Evolutionary conservation across 2,329 filamentous ascomycete genomes (phyloP), one percentile per base, ranked within the genome.

Genomic region (Cercospora beticola): DNA sequence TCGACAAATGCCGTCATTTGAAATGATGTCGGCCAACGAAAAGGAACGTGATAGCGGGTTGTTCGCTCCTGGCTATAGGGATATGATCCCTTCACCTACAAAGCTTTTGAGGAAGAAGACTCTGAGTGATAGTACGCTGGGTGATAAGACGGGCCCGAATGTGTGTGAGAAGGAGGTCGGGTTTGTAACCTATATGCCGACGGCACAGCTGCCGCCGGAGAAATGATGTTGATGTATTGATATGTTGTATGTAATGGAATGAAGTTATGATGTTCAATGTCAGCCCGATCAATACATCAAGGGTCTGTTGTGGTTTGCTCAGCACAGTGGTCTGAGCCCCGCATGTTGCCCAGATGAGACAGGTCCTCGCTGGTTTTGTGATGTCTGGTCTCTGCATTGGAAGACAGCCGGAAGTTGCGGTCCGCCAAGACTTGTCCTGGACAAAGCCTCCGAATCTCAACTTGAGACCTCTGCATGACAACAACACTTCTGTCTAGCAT

Each of bases 101-200:
- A 56, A 33, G 18, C 62, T 56, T 16, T n/a, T 36, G n/a, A 21
- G 60, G 12, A 52, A 56, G 12, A 16, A 28, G 49, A 56, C 49
- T 23, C 9, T 30, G 23, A 56, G 49, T 8, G 23, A 56, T 3
- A 28, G 12, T 28, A 28, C 49, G 23, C 21, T 56, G 2, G 49
- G 21, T 16, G 49, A 56, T n/a, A 26, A 26, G 23, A 30, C 12
- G 14, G 16, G 26, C 9, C 36, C 23, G 43, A n/a, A 52, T 21
- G 40, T 23, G 9, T 30, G n/a, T 30, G 36, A 46, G 23, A 62
- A 46, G 26, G 46, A 62, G 5, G n/a, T 30, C 2, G 62, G 43
- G 28, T 40, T 40, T 14, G 49, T 57, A 9, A 64, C 26, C 18
- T 64, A 64, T 28, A 64, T 64, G 62, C 62, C 62, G 28, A 64